A percentile compares a stretch with the other conserved stretches of the same genome.
Evolutionary conservation across 2,329 filamentous ascomycete species (phyloP).

Genomic region (Ophiostoma australiae): DNA sequence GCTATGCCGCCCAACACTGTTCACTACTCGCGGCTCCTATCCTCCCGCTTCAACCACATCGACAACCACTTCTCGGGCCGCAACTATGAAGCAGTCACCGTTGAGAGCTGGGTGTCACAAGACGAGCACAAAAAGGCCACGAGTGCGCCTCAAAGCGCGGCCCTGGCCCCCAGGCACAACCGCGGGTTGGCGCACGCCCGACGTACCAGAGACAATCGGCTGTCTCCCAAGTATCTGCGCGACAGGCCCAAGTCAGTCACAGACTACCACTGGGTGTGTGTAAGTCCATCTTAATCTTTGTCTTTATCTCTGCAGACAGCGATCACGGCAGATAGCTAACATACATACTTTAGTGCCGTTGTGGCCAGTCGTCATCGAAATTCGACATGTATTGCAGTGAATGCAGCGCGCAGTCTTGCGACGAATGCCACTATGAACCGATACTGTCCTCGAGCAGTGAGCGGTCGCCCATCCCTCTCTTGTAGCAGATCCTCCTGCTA

Average conservation of each 20-base stretch:
- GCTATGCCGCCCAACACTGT: background rate
- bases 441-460: background rate
- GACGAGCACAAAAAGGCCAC: background rate
- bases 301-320: background rate
- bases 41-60: constrained; percentile 50
- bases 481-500: background rate
- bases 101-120: background rate
- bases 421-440: background rate
- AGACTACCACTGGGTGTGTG: background rate
- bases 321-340: background rate
- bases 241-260: background rate
- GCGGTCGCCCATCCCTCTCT: background rate
- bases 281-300: background rate
- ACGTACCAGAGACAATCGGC: background rate
- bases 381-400: background rate
- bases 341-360: background rate
- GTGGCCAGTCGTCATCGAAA: background rate
- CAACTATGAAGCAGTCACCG: constrained; percentile 18
- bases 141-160: background rate
- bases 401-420: background rate
- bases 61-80: constrained; percentile 63
- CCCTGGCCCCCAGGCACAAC: background rate
- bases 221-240: background rate
- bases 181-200: background rate
- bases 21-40: constrained; percentile 31